phyloP scores from a whole-genome alignment of 495 filamentous ascomycete species.

The Paragyromitra xinjiangensis region DNA sequence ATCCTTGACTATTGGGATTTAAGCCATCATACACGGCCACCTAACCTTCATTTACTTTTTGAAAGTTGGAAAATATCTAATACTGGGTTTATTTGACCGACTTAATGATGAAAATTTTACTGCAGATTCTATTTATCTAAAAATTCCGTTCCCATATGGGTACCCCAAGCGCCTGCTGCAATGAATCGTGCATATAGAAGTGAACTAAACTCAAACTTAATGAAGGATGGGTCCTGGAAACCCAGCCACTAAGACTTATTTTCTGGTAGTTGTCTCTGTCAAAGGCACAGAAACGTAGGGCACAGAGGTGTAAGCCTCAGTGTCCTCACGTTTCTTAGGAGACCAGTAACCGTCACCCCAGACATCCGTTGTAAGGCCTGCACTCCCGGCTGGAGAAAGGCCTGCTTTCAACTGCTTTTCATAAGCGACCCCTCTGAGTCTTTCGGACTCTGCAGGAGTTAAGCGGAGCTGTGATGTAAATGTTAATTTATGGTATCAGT shows the following conservation, averaged over 20 bases:
- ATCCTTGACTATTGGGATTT: neutral
- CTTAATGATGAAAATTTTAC: neutral
- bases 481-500: neutral
- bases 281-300: neutral
- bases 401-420: conserved; percentile 65
- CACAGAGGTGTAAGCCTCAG: neutral
- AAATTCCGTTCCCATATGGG: neutral
- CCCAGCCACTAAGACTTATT: neutral
- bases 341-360: conserved; percentile 60
- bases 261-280: neutral
- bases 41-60: neutral
- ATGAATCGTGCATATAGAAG: neutral
- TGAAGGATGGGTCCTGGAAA: neutral
- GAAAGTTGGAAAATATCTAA: neutral
- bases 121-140: neutral
- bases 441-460: conserved; percentile 63
- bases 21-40: too few relatives aligned
- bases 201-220: neutral
- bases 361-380: conserved; percentile 62
- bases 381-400: conserved; percentile 61
- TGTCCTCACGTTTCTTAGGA: conserved; percentile 9
- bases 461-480: conserved; percentile 58
- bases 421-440: conserved; percentile 64
- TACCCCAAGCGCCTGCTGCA: neutral
- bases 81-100: neutral